phyloP scores from a whole-genome alignment of 805 yeast genomes.

The Kazachstania martiniae region DNA sequence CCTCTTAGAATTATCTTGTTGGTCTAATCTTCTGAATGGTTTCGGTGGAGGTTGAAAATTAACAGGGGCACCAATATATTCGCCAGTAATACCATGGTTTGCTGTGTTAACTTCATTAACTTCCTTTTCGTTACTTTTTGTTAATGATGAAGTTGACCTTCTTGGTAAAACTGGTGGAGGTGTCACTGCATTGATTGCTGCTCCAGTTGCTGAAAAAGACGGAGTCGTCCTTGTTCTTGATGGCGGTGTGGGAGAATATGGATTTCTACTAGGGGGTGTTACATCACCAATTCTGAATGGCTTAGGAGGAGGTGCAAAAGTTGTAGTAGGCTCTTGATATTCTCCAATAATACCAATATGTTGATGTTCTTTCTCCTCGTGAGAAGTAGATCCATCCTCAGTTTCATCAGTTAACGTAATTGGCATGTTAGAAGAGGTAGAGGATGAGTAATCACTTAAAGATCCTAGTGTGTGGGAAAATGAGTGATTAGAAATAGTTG shows the following conservation, averaged over 20 bases:
- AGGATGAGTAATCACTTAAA: no score
- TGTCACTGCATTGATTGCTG: not conserved
- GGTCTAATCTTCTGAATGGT: conserved; percentile 1
- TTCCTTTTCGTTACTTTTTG: not conserved
- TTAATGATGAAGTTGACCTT: not conserved
- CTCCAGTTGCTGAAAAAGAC: not conserved
- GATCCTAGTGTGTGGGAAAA: no score
- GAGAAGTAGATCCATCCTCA: no score
- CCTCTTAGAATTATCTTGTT: not conserved
- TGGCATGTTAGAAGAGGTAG: no score
- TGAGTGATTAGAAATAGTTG: no score
- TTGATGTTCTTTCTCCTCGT: conserved; percentile 23
- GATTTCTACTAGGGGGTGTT: not conserved
- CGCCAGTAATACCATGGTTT: conserved; percentile 2
- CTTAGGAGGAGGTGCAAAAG: conserved; percentile 34
- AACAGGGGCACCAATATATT: conserved; percentile 3
- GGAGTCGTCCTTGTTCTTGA: not conserved
- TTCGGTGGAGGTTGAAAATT: conserved; percentile 27
- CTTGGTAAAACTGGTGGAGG: not conserved
- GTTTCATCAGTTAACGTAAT: no score
- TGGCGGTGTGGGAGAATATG: not conserved
- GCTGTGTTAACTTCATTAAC: not conserved
- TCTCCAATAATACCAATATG: conserved; percentile 28
- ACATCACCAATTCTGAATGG: conserved; percentile 21
- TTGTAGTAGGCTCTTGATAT: conserved; percentile 17